Base-by-base conservation (phyloP, 164 flowering plant species). In the Vitis cinerea region DNA sequence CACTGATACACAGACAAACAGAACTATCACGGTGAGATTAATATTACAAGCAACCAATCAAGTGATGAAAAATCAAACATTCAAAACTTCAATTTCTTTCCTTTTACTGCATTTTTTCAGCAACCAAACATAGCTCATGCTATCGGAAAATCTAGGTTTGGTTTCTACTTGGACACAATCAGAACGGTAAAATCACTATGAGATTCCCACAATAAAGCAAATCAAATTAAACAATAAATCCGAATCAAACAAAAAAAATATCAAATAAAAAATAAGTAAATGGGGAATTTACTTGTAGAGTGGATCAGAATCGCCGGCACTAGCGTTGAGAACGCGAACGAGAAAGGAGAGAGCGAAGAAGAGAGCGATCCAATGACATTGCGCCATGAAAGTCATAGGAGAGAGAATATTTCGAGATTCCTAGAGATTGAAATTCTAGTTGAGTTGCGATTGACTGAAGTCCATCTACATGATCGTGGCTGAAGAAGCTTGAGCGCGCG, bases 301-400 rank as follows among this genome's bases (percentile, higher is more conserved):
- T 17, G 90, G 92, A 81, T 91, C 92, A 72, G 90, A 73, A 56
- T 91, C 94, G 27, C 97, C 97, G 48, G 79, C 74, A 59, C 87
- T 87, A 15, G 87, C 90, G 56, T 80, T 8, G 31, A 85, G 75
- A 59, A 72, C 58, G 23, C 60, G 61, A 48, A 70, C 49, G 30
- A 83, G 60, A 57, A 61, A 71, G 10, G 68, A 49, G 30, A 72
- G 63, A 1, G 63, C 30, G 50, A 60, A 1, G 56, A 50, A 11
- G n/a, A 76, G 59, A 47, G 70, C 44, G 65, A 74, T 47, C 67
- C 63, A 71, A n/a, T 48, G 64, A 30, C 48, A 30, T 16, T 8
- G 61, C 44, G 74, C 76, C 81, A 75, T 75, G 56, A 61, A 50
- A 70, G 57, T 48, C 9, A n/a, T 58, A 50, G 68, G 63, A 16